Evolutionary conservation across 1,284 basidiomycete genomes (phyloP).

Genomic region (Cryptococcus neoformans): DNA sequence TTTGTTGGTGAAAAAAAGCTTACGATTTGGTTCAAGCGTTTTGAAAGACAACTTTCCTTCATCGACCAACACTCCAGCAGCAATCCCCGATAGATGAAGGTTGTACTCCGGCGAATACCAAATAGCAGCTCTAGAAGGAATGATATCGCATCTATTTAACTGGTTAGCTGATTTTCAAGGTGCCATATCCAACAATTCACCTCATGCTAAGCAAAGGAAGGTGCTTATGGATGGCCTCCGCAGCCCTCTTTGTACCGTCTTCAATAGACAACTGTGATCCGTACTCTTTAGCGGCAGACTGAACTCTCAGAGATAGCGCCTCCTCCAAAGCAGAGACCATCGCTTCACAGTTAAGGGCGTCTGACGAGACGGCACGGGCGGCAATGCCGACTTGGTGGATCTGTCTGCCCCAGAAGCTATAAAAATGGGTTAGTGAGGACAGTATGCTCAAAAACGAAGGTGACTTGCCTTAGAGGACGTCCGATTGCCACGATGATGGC

Average conservation of each 20-base stretch:
- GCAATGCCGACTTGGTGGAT: slow-evolving; percentile 62
- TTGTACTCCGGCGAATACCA: slow-evolving; percentile 61
- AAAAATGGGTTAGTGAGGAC: slow-evolving; percentile 13
- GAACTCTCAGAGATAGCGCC: slow-evolving; percentile 50
- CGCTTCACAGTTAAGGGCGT: slow-evolving; percentile 54
- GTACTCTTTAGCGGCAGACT: slow-evolving; percentile 54
- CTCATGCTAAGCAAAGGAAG: slow-evolving; percentile 60
- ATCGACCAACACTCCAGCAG: slow-evolving; percentile 56
- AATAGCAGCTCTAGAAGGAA: slow-evolving; percentile 54
- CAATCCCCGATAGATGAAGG: slow-evolving; percentile 57
- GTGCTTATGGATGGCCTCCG: slow-evolving; percentile 61
- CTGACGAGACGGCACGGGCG: slow-evolving; percentile 54
- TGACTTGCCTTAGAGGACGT: slow-evolving; percentile 64
- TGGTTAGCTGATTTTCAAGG: background rate
- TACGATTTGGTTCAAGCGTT: slow-evolving; percentile 52
- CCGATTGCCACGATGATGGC: slow-evolving; percentile 62
- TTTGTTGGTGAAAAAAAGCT: no score
- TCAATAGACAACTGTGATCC: slow-evolving; percentile 58
- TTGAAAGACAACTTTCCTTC: slow-evolving; percentile 52
- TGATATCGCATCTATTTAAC: slow-evolving; percentile 56
- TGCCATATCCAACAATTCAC: slow-evolving; percentile 17
- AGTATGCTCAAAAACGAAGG: slow-evolving; percentile 38
- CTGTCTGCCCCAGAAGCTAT: slow-evolving; percentile 56
- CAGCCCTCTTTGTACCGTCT: slow-evolving; percentile 56
- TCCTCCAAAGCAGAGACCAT: slow-evolving; percentile 51